These are phyloP conservation scores for Diaporthe helianthi DNA, from an alignment of 2,329 filamentous ascomycete genomes.

Conservation along the genomic window DNA sequence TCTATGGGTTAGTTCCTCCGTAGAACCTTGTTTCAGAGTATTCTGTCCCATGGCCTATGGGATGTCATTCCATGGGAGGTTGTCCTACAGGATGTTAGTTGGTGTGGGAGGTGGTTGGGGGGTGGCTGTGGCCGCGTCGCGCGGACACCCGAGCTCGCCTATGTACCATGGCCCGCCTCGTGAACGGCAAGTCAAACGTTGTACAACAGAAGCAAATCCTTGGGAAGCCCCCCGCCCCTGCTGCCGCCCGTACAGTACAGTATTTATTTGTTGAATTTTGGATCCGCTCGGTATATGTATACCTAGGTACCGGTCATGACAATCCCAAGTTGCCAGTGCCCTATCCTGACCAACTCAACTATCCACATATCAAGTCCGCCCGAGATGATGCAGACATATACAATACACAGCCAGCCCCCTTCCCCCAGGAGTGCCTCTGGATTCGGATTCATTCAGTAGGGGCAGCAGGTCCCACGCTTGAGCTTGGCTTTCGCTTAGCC, in stretches of 20 bases:
- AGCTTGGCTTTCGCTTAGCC: not conserved
- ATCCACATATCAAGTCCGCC: conserved; percentile 8
- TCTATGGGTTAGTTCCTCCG: too few relatives aligned
- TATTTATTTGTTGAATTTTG: not conserved
- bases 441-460: not conserved
- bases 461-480: not conserved
- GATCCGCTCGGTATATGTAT: not conserved
- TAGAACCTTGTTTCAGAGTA: too few relatives aligned
- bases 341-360: not conserved
- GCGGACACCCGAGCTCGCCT: not conserved
- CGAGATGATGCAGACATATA: conserved; percentile 1
- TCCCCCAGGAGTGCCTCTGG: not conserved
- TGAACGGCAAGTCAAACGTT: not conserved
- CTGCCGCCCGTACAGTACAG: not conserved
- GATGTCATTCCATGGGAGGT: too few relatives aligned
- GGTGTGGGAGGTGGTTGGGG: too few relatives aligned
- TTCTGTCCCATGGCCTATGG: too few relatives aligned
- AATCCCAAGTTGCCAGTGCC: not conserved
- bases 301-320: not conserved
- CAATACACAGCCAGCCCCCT: conserved; percentile 15
- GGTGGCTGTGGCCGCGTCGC: too few relatives aligned
- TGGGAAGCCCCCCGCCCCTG: not conserved
- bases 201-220: not conserved
- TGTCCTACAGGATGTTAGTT: too few relatives aligned
- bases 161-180: not conserved